Base-by-base conservation (phyloP, 768 basidiomycete genomes). In the Mycena metata region DNA sequence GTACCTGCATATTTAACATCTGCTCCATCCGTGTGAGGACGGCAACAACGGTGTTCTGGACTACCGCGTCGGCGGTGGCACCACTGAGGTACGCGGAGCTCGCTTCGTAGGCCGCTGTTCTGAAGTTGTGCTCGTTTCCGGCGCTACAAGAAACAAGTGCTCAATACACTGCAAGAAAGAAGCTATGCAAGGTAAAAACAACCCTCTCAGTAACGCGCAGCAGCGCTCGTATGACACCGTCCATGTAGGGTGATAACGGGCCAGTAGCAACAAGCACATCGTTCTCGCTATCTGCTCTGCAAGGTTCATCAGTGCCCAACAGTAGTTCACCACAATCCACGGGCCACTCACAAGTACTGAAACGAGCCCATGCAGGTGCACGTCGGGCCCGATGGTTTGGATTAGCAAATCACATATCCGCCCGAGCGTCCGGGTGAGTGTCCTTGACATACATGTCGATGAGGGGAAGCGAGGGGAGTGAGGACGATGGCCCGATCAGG, bases 381-480 rank as follows among this genome's bases (percentile, higher is more conserved):
- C 87, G 71, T 96, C 95, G 2, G 93, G 91, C 75, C 96, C 93
- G 83, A 99, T 96, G 19, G 91, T 89, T 54, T 86, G 80, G 73
- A 96, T 90, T 72, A 98, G 84, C 64, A 95, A 81, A 75, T 99
- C 98, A 76, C 96, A 97, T 71, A 99, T 97, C 45, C 96, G 86
- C 21, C 96, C 96, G 16, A 99, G 86, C 1, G 98, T 99, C 97
- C 97, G 99, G 2, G 98, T 96, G 30, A 95, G 96, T 97, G 78
- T 99, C 98, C 80, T 96, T 95, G 72, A 99, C 97, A 67, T 95
- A 97, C 96, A 98, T 97, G 72, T 91, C 90, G 76, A 99, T 96
- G 54, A 99, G 86, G 45, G 96, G 90, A 89, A 69, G 98, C 96
- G 49, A 99, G 90, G 39, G 96, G 95, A 23, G 90, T 91, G 58